Base-by-base conservation (phyloP, 306 rosid genomes). In the Abrus pulchellus region DNA sequence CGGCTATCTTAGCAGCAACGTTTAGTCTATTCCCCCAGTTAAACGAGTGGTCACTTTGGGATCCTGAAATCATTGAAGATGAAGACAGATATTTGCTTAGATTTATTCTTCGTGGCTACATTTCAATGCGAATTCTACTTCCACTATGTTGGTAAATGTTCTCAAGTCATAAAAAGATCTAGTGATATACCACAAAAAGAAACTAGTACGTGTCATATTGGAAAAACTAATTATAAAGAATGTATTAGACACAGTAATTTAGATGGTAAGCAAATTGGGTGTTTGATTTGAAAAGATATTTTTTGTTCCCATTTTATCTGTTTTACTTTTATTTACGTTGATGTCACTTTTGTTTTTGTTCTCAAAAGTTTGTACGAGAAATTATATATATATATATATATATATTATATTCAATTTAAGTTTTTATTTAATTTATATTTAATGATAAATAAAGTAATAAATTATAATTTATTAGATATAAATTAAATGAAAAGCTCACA, bases 1-100 rank as follows among this genome's bases (percentile, higher is more conserved):
- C 88, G 0, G 93, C 88, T 34, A 88, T 82, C 65, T 67, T 79
- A 1, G 82, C 81, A 9, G 98, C 94, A 64, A 88, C 84, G 7
- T 60, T 72, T 71, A 91, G 83, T 61, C 97, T 84, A 68, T 89
- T 91, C 79, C 90, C 77, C 97, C 94, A 93, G 49, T 85, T 92
- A 66, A 91, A 84, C 7, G 61, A 75, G 47, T 80, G 78, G 30
- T 82, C 91, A 72, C 77, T 69, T 62, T 74, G 86, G 30, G 94
- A 83, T 65, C 89, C 97, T 93, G 83, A 38, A 45, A 32, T 44
- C 74, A 74, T 56, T 41, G 36, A 70, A 12, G 6, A 41, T 32
- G 1, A 53, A 62, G 10, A 50, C 13, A 47, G 36, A 6, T 28
- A 28, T 40, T 71, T 57, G 14, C 41, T 69, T 55, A 65, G 61